Conservation (phyloP, 176 grass and related monocot genomes). For the Rhipidocladum racemiflorum region DNA sequence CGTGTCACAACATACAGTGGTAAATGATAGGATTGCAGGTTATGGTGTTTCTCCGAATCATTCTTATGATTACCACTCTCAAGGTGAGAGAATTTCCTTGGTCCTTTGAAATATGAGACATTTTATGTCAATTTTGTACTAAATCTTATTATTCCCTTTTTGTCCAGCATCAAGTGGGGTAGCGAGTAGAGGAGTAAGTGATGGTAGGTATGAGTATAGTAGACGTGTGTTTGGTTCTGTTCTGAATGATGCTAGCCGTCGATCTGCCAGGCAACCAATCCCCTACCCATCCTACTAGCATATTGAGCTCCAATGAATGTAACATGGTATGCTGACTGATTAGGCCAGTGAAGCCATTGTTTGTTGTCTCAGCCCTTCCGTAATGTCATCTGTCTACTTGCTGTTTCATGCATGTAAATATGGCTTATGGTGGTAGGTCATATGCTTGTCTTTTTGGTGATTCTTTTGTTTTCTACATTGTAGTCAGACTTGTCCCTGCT, state of each 20-base stretch:
- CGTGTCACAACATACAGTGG: conserved; percentile 25
- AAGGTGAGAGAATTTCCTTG: conserved; percentile 37
- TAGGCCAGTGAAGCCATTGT: conserved; percentile 14
- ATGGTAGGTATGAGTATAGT: conserved; percentile 69
- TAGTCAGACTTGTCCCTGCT: background rate
- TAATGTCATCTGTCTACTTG: conserved; percentile 33
- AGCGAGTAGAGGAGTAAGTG: conserved; percentile 46
- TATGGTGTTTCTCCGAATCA: conserved; percentile 41
- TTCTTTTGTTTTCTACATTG: conserved; percentile 21
- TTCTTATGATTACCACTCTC: conserved; percentile 37
- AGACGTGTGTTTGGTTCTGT: conserved; percentile 73
- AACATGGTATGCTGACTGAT: conserved; percentile 21
- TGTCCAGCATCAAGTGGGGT: conserved; percentile 59
- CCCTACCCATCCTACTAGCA: conserved; percentile 59
- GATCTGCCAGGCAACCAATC: conserved; percentile 39
- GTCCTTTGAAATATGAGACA: background rate
- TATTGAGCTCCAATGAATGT: conserved; percentile 14
- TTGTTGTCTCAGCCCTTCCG: conserved; percentile 26
- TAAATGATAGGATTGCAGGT: conserved; percentile 45
- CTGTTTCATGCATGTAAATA: conserved; percentile 47
- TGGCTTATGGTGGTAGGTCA: conserved; percentile 34
- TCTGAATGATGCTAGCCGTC: conserved; percentile 58
- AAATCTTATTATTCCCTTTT: conserved; percentile 36
- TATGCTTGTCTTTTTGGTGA: conserved; percentile 1
- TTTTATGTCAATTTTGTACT: conserved; percentile 23